These are phyloP conservation scores for Magnolia kwangsiensis DNA, from an alignment of 164 flowering plant species.

Conservation along the genomic window DNA sequence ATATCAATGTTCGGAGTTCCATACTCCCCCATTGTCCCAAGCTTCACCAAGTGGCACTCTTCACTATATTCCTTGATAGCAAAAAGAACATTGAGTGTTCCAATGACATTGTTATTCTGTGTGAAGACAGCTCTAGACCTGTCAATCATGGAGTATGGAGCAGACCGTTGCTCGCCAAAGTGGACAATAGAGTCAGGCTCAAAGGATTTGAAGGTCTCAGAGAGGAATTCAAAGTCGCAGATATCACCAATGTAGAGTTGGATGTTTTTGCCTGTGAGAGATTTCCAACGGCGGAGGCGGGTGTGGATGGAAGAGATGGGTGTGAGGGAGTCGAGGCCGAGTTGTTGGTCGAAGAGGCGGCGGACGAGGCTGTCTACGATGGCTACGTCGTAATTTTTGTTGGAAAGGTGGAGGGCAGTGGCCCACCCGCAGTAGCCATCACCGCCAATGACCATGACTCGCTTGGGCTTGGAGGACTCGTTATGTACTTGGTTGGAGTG, in stretches of 20 bases:
- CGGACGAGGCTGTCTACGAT: conserved; percentile 88
- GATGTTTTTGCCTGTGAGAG: conserved; percentile 69
- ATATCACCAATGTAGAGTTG: conserved; percentile 79
- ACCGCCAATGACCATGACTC: conserved; percentile 95
- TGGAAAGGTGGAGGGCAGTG: conserved; percentile 92
- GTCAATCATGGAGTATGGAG: conserved; percentile 98
- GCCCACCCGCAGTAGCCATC: conserved; percentile 99
- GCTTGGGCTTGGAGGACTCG: conserved; percentile 42
- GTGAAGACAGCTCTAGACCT: conserved; percentile 90
- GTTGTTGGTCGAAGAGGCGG: conserved; percentile 88
- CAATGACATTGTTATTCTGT: conserved; percentile 86
- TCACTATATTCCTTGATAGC: conserved; percentile 87
- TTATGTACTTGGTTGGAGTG: conserved; percentile 21
- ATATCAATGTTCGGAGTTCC: conserved; percentile 98
- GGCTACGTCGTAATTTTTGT: conserved; percentile 80
- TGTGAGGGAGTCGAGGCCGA: conserved; percentile 85
- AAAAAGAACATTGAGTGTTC: conserved; percentile 91
- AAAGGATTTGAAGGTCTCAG: conserved; percentile 75
- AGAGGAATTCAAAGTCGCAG: conserved; percentile 86
- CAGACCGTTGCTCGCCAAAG: conserved; percentile 96
- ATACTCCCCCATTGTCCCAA: conserved; percentile 98
- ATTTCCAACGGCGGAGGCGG: conserved; percentile 75
- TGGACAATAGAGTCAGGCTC: conserved; percentile 92
- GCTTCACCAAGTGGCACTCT: conserved; percentile 89
- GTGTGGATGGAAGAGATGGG: conserved; percentile 87